Conservation (phyloP, 805 yeast species). For the Wickerhamomyces rabaulensis region DNA sequence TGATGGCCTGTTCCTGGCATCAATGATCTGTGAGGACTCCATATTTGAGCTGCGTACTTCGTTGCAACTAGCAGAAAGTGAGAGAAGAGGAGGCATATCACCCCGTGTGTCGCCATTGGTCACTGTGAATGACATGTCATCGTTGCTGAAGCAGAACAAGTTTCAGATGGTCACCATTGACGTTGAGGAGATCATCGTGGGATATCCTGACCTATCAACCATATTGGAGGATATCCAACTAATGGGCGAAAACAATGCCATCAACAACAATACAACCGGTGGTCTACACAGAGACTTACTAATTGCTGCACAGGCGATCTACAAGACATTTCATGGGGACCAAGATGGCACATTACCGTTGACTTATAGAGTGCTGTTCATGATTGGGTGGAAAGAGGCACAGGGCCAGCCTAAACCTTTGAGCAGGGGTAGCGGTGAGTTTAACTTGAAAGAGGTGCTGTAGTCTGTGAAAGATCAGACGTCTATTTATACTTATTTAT, state of each 20-base stretch:
- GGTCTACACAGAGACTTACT: conserved; percentile 56
- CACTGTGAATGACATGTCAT: conserved; percentile 71
- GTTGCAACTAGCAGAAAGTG: conserved; percentile 77
- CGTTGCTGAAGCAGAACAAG: conserved; percentile 66
- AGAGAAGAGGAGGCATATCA: conserved; percentile 71
- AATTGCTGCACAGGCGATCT: conserved; percentile 73
- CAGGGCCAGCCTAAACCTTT: conserved; percentile 67
- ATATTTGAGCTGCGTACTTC: conserved; percentile 78
- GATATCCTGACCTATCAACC: conserved; percentile 66
- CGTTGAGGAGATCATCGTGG: conserved; percentile 76
- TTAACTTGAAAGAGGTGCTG: conserved; percentile 61
- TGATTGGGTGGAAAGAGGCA: conserved; percentile 87
- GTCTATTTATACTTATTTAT: conserved; percentile 1
- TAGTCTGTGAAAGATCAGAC: conserved; percentile 7
- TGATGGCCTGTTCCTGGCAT: conserved; percentile 78
- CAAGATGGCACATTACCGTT: conserved; percentile 60
- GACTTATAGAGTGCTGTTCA: conserved; percentile 69
- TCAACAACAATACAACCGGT: conserved; percentile 28
- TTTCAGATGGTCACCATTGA: conserved; percentile 79
- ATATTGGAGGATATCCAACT: conserved; percentile 65
- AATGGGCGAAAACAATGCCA: conserved; percentile 84
- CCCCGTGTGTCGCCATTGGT: conserved; percentile 82
- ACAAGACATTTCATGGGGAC: conserved; percentile 66
- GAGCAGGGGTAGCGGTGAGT: conserved; percentile 65
- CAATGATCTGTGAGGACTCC: conserved; percentile 81